Base-by-base conservation (phyloP, 2,329 filamentous ascomycete species). In the Aspergillus candidus region DNA sequence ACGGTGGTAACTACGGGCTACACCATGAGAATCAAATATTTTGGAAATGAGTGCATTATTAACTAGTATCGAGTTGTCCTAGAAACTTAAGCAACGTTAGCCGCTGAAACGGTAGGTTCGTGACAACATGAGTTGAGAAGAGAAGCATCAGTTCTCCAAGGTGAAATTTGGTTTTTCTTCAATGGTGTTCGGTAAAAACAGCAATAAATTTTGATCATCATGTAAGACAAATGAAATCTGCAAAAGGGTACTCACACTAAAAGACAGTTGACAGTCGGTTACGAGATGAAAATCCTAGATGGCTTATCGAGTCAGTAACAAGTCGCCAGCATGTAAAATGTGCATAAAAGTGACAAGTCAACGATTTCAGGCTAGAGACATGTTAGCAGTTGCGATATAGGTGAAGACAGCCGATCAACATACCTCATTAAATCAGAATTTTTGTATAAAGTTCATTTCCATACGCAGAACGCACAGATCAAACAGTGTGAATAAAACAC, bases 401-500 rank as follows among this genome's bases (percentile, higher is more conserved):
- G 17, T 15, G 17, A 11, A 11, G 32, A 22, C 36, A 5, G 22
- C 4, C 35, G 38, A 22, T 37, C 4, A 35, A 65, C 69, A 57
- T 59, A 75, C 78, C 78, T 81, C 78, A 81, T 81, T 82, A 81
- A 81, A 82, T 82, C 79, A 82, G 79, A 82, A 79, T 82, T 79
- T 78, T 78, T 78, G 75, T 75, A 65, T 62, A 68, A 71, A 72
- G 76, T 77, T 81, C 78, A 81, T 75, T 55, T 66, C 71, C 74
- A 71, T 69, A 67, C 72, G 73, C 73, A 66, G 63, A 63, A 67
- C 64, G 64, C 62, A 66, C 66, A 67, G 72, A 70, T 82, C 79
- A 80, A 79, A 82, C 78, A 82, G 79, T 82, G 79, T 82, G 79
- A 82, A 82, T 82, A 82, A 72, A 38, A 38, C 48, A 49, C 72